phyloP scores from a whole-genome alignment of 2,329 filamentous ascomycete species.

The Leptographium lundbergii region DNA sequence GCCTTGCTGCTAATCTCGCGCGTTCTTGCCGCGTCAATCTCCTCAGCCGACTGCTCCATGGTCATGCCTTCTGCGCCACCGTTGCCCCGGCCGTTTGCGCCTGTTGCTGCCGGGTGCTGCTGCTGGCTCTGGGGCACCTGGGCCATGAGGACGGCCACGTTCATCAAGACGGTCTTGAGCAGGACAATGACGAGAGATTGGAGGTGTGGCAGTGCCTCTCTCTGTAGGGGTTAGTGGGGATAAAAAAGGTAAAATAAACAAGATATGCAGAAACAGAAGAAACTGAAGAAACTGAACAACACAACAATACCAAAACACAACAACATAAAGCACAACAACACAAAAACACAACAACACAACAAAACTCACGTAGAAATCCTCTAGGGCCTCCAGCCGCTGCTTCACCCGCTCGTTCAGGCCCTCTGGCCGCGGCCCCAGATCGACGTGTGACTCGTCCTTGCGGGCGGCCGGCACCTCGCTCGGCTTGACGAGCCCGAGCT shows the following conservation, averaged over 20 bases:
- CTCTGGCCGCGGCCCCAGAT: constrained; percentile 38
- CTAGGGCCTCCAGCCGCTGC: constrained; percentile 58
- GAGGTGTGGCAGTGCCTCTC: constrained; percentile 65
- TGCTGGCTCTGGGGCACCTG: constrained; percentile 35
- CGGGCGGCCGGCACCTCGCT: constrained; percentile 14
- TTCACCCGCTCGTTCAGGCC: constrained; percentile 41
- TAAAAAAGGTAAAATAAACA: no score
- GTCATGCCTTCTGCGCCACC: constrained; percentile 9
- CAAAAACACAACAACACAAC: constrained; percentile 45
- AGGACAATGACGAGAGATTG: constrained; percentile 91
- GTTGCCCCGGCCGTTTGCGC: constrained; percentile 20
- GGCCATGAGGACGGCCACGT: constrained; percentile 72
- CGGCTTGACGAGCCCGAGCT: constrained; percentile 31
- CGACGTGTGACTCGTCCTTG: constrained; percentile 18
- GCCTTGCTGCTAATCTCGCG: constrained; percentile 87
- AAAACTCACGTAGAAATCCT: constrained; percentile 68
- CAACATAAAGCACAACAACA: not conserved
- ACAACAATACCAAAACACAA: constrained; percentile 47
- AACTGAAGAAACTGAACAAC: constrained; percentile 26
- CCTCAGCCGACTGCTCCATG: constrained; percentile 48
- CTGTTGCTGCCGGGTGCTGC: constrained; percentile 29
- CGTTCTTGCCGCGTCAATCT: constrained; percentile 67
- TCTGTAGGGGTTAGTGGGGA: constrained; percentile 28
- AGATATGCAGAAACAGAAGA: no score
- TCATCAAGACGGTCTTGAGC: constrained; percentile 74